Base-by-base conservation (phyloP, 352 stramenopile species). In the Globisporangium splendens region DNA sequence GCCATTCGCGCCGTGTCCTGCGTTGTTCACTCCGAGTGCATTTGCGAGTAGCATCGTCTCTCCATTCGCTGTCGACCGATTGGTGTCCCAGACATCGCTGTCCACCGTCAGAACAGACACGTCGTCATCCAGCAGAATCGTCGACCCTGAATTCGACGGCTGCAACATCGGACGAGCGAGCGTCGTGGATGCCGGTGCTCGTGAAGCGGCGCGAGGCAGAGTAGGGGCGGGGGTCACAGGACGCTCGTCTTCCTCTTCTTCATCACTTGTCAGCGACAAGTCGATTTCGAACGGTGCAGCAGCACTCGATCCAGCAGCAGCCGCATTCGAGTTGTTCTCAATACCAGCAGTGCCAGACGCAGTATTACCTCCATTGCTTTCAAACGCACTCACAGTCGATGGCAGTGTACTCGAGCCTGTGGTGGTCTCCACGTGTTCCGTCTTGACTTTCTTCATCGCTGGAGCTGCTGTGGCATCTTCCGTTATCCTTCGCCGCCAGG, bases 201-300 rank as follows among this genome's bases (percentile, higher is more conserved):
- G 28, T 11, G 53, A 46, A 12, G 60, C 18, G 33, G 52, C 17
- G 35, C 49, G 43, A 28, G 50, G 59, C 54, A 54, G 48, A 63
- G 57, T 18, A 42, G 39, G 6, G 8, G 42, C 14, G 43, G 39
- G 13, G 11, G 46, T 18, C 21, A 38, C 21, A 50, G 21, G 21
- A 21, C 18, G 6, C 10, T 72, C 61, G 10, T 65, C 71, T 0
- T 75, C 75, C 10, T 83, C 73, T 55, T 94, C 84, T 22, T 91
- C 82, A 43, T 89, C 82, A 31, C 77, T 89, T 8, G 75, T 82
- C 17, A 89, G 56, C 21, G 67, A 74, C 48, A 94, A 61, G 65
- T 92, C 82, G 42, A 94, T 94, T 47, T 89, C 83, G 35, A 91
- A 63, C 3, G 81, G 79, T 18, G 69, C 65, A 8, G 28, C 28